Evolutionary conservation across 2,329 filamentous ascomycete species (phyloP).

Genomic region (Dothidotthia symphoricarpi): DNA sequence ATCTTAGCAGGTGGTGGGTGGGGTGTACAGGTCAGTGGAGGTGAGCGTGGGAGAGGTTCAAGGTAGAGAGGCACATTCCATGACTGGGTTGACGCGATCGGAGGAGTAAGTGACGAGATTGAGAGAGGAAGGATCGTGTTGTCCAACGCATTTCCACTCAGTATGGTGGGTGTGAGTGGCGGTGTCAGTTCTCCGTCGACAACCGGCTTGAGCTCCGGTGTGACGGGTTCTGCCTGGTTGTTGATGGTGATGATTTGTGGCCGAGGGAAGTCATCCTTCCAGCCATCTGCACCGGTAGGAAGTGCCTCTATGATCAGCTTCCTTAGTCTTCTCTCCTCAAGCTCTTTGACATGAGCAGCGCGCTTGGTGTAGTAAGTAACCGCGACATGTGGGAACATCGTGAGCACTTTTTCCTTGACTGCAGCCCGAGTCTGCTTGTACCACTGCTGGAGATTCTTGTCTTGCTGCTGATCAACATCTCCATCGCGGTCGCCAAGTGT

Average conservation of each 20-base stretch:
- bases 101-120: not conserved
- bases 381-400: slow-evolving; percentile 17
- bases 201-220: slow-evolving; percentile 2
- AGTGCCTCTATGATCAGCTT: slow-evolving; percentile 17
- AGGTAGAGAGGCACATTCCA: slow-evolving; percentile 9
- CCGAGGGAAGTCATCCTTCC: slow-evolving; percentile 8
- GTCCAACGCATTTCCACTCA: not conserved
- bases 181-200: slow-evolving; percentile 2
- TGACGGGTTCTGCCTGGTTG: not conserved
- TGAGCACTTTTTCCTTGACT: slow-evolving; percentile 24
- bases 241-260: slow-evolving; percentile 11
- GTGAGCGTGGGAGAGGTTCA: slow-evolving; percentile 12
- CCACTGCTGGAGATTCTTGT: slow-evolving; percentile 15
- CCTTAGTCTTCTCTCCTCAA: slow-evolving; percentile 20
- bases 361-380: slow-evolving; percentile 22
- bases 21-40: slow-evolving; percentile 9
- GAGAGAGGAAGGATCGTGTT: not conserved
- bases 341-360: slow-evolving; percentile 10
- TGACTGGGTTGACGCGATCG: not conserved
- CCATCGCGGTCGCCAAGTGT: not conserved
- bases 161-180: slow-evolving; percentile 5
- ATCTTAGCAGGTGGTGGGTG: slow-evolving; percentile 19
- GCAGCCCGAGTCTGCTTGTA: slow-evolving; percentile 13
- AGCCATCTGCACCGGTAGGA: slow-evolving; percentile 15
- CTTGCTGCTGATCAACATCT: not conserved